phyloP scores from a whole-genome alignment of 2,329 filamentous ascomycete species.

The Alternaria hordeiaustralica region DNA sequence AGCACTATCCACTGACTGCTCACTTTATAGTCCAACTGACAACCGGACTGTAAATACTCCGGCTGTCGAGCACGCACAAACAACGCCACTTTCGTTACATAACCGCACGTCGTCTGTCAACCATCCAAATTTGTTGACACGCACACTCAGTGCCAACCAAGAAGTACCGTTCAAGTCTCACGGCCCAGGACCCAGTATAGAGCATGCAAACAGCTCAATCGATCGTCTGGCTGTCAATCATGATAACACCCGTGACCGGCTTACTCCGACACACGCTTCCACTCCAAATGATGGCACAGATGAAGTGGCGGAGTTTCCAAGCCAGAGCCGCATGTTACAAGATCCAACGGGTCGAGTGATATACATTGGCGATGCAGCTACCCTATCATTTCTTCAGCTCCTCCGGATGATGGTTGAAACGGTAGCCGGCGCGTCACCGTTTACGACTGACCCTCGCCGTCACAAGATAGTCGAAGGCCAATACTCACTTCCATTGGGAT shows the following conservation, averaged over 20 bases:
- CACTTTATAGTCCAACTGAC: conserved; percentile 18
- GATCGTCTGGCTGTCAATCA: conserved; percentile 32
- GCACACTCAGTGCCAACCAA: conserved; percentile 22
- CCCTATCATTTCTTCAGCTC: conserved; percentile 66
- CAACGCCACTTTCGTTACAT: conserved; percentile 26
- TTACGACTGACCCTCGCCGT: conserved; percentile 64
- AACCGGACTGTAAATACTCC: conserved; percentile 30
- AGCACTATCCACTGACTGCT: not conserved
- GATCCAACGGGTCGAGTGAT: conserved; percentile 64
- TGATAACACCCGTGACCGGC: conserved; percentile 25
- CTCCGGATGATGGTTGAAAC: conserved; percentile 67
- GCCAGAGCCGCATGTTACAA: conserved; percentile 64
- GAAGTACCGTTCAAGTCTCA: conserved; percentile 28
- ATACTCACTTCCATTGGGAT: conserved; percentile 56
- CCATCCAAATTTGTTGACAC: conserved; percentile 8
- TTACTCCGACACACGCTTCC: conserved; percentile 40
- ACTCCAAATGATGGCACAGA: conserved; percentile 54
- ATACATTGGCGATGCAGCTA: conserved; percentile 69
- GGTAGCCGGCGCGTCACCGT: conserved; percentile 61
- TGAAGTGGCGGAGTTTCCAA: conserved; percentile 64
- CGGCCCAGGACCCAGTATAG: conserved; percentile 30
- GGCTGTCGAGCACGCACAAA: conserved; percentile 24
- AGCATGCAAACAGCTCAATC: conserved; percentile 30
- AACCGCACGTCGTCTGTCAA: conserved; percentile 23
- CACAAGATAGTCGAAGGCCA: conserved; percentile 64